phyloP scores from a whole-genome alignment of 805 yeast genomes.

The Pichia nakasei region DNA sequence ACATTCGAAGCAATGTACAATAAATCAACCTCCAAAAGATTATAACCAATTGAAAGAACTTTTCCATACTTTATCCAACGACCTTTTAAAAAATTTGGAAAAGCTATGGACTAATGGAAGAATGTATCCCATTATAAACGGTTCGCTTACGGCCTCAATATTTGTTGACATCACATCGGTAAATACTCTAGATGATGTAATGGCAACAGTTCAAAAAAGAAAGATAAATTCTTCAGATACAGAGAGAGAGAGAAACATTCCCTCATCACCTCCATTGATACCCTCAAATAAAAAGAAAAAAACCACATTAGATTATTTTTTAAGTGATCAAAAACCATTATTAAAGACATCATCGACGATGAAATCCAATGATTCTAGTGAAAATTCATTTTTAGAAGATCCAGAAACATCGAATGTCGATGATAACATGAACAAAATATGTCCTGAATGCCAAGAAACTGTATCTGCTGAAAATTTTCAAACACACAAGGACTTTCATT shows the following conservation, averaged over 20 bases:
- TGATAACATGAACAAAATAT: neutral
- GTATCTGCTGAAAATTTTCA: conserved; percentile 5
- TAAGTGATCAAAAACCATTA: neutral
- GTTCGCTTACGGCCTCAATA: conserved; percentile 45
- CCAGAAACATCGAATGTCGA: neutral
- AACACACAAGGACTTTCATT: conserved; percentile 24
- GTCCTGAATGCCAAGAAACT: conserved; percentile 12
- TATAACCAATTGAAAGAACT: conserved; percentile 29
- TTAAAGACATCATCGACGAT: no score
- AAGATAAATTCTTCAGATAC: neutral
- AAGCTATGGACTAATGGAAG: conserved; percentile 15
- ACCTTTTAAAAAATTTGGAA: conserved; percentile 12
- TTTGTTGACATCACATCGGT: conserved; percentile 28
- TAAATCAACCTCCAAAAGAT: conserved; percentile 28
- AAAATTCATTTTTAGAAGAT: neutral
- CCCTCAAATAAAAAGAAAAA: conserved; percentile 1
- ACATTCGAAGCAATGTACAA: conserved; percentile 35
- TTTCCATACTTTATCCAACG: conserved; percentile 17
- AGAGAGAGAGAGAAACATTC: neutral
- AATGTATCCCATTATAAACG: conserved; percentile 41
- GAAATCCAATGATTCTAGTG: neutral
- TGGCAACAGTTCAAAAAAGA: conserved; percentile 8
- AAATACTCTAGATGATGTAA: conserved; percentile 22
- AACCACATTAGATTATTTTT: neutral
- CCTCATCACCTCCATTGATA: neutral